Conservation (phyloP, 371 early-diverging fungal genomes). For the Syncephalastrum monosporum region DNA sequence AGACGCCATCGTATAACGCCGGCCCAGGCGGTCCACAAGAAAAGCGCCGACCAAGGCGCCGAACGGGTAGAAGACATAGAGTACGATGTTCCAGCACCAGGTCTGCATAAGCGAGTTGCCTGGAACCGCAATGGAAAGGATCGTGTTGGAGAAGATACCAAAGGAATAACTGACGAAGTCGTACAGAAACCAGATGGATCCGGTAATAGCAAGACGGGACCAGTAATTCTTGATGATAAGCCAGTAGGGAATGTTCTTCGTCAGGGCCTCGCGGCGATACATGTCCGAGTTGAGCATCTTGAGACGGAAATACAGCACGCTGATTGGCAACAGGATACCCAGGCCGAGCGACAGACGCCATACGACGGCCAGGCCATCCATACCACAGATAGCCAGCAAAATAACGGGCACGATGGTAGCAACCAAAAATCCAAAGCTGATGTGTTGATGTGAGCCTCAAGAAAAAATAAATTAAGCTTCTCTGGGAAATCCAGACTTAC, state of each 20-base stretch:
- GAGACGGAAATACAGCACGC: constrained; percentile 54
- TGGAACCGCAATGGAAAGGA: constrained; percentile 23
- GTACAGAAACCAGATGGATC: constrained; percentile 64
- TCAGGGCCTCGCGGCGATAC: constrained; percentile 50
- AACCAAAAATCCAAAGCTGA: constrained; percentile 42
- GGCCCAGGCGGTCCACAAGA: constrained; percentile 49
- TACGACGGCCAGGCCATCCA: constrained; percentile 34
- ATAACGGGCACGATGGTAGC: constrained; percentile 51
- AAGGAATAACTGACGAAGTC: constrained; percentile 56
- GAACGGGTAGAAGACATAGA: constrained; percentile 52
- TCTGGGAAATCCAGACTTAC: background rate
- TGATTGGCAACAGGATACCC: constrained; percentile 47
- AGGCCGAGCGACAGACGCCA: constrained; percentile 55
- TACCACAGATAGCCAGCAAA: constrained; percentile 39
- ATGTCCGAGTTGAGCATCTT: constrained; percentile 54
- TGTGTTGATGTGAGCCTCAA: background rate
- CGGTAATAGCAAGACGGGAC: constrained; percentile 51
- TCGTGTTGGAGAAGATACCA: constrained; percentile 51
- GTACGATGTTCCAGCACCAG: constrained; percentile 49
- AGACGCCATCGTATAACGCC: constrained; percentile 49
- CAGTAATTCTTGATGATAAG: constrained; percentile 56
- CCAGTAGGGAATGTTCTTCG: constrained; percentile 49
- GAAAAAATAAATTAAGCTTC: too few species aligned
- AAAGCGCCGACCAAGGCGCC: constrained; percentile 52
- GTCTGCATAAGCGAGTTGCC: constrained; percentile 31